Conservation (phyloP, 1,284 basidiomycete species). For the Flammula alnicola region DNA sequence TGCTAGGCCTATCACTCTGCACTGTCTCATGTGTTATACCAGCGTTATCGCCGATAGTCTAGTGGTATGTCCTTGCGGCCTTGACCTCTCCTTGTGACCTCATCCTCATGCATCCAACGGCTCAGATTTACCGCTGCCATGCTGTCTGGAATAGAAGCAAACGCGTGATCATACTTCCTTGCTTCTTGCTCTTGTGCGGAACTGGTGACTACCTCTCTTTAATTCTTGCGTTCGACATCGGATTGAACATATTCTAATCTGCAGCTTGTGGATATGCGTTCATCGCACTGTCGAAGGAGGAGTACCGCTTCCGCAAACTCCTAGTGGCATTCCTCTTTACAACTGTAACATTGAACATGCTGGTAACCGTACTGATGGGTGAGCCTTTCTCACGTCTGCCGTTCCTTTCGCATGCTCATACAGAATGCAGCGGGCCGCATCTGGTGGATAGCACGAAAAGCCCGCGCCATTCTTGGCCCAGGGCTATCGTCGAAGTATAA, state of each 20-base stretch:
- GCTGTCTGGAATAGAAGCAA: conserved; percentile 32
- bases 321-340: conserved; percentile 31
- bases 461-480: conserved; percentile 28
- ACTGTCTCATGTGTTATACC: conserved; percentile 2
- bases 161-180: conserved; percentile 29
- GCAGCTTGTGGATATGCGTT: conserved; percentile 30
- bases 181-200: conserved; percentile 26
- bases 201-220: conserved; percentile 22
- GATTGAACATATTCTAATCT: neutral
- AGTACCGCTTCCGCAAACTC: conserved; percentile 29
- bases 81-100: neutral
- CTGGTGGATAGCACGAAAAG: conserved; percentile 34
- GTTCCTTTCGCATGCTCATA: conserved; percentile 6
- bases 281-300: conserved; percentile 29
- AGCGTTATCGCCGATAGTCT: conserved; percentile 30
- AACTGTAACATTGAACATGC: conserved; percentile 31
- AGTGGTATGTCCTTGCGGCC: conserved; percentile 23
- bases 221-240: conserved; percentile 3
- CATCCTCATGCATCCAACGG: neutral
- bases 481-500: conserved; percentile 26
- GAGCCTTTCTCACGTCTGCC: conserved; percentile 16
- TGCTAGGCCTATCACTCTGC: too few relatives aligned
- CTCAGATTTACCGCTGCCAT: conserved; percentile 34
- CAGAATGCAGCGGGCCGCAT: conserved; percentile 29
- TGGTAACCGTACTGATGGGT: conserved; percentile 36